These are phyloP conservation scores for Sisymbrium altissimum DNA, from an alignment of 345 rosid genomes.

Conservation along the genomic window DNA sequence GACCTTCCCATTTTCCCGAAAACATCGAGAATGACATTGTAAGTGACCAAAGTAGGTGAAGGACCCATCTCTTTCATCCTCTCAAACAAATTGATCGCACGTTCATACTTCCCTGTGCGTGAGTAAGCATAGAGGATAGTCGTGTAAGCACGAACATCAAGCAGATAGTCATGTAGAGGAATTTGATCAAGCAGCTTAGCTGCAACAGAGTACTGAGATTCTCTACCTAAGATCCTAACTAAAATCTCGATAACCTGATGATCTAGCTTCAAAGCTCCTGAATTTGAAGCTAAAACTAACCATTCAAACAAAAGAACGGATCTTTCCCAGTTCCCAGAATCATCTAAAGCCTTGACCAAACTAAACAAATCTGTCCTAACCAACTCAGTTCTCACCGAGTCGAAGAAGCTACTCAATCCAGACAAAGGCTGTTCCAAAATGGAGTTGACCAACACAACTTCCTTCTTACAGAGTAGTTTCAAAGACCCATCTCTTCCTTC, in stretches of 20 bases:
- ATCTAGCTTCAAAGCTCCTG: conserved; percentile 42
- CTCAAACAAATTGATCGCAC: conserved; percentile 61
- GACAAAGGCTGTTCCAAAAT: conserved; percentile 53
- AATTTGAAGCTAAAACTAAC: conserved; percentile 38
- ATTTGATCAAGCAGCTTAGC: conserved; percentile 66
- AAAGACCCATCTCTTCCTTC: conserved; percentile 29
- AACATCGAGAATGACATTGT: conserved; percentile 87
- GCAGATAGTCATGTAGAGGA: conserved; percentile 49
- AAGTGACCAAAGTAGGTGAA: conserved; percentile 78
- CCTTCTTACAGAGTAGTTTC: conserved; percentile 51
- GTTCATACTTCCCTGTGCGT: conserved; percentile 54
- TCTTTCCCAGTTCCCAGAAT: conserved; percentile 63
- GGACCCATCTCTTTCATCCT: conserved; percentile 65
- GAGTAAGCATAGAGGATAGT: conserved; percentile 66
- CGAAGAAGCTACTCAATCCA: conserved; percentile 48
- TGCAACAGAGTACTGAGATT: conserved; percentile 65
- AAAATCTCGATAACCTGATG: conserved; percentile 52
- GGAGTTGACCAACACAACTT: conserved; percentile 44
- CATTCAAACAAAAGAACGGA: conserved; percentile 74
- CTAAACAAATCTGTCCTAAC: conserved; percentile 55
- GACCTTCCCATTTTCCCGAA: conserved; percentile 90
- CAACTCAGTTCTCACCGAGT: conserved; percentile 50
- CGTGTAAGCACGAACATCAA: conserved; percentile 78
- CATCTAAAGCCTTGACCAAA: conserved; percentile 62
- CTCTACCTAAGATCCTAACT: conserved; percentile 74